Percentiles rank a stretch among this genome's conserved stretches.
Evolutionary conservation across 441 rosid species (phyloP).

Genomic region (Brassica balearica): DNA sequence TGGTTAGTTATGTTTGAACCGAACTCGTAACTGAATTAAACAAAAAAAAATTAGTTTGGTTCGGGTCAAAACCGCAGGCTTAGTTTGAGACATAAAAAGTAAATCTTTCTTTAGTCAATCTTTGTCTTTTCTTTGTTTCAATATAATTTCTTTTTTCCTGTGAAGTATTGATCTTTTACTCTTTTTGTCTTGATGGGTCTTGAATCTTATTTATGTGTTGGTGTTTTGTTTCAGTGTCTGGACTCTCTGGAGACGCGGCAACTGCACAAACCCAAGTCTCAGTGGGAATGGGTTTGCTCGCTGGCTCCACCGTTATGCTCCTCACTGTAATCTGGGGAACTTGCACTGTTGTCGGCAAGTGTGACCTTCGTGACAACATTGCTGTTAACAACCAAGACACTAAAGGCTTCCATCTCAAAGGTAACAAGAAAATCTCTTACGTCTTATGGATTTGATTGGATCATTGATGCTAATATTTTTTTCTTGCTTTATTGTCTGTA

Average conservation of each 20-base stretch:
- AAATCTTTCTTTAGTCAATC: too few species aligned
- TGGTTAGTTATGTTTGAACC: too few species aligned
- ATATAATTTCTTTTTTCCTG: too few species aligned
- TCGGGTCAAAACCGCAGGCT: too few species aligned
- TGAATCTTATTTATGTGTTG: not conserved
- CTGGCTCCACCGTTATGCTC: conserved; percentile 96
- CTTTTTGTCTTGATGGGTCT: too few species aligned
- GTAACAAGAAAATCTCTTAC: conserved; percentile 42
- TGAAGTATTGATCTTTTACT: too few species aligned
- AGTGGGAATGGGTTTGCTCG: conserved; percentile 95
- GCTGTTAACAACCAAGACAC: conserved; percentile 63
- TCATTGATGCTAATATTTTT: not conserved
- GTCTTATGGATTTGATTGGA: not conserved
- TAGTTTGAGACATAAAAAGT: too few species aligned
- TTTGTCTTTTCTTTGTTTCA: too few species aligned
- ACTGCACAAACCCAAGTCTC: conserved; percentile 93
- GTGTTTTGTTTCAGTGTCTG: conserved; percentile 64
- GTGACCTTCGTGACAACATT: conserved; percentile 61
- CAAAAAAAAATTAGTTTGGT: too few species aligned
- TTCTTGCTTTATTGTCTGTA: conserved; percentile 38
- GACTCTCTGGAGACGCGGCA: conserved; percentile 76
- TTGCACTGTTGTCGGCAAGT: conserved; percentile 83
- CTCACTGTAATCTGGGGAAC: conserved; percentile 91
- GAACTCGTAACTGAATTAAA: too few species aligned
- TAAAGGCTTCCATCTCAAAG: conserved; percentile 63